Evolutionary conservation across 1,139 yeast species (phyloP).

Genomic region (Debaryomyces sp.): DNA sequence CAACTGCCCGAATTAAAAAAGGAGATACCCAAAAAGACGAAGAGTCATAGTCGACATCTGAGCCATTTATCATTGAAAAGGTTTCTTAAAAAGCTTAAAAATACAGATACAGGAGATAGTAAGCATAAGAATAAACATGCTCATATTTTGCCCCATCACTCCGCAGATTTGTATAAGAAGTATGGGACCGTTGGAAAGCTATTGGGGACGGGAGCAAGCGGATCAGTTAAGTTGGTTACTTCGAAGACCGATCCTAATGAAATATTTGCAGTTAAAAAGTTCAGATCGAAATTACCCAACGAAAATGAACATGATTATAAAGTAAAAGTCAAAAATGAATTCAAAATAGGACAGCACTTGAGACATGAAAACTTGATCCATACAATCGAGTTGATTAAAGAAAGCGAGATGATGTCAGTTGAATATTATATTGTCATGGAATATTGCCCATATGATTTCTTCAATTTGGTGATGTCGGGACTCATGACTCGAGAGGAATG

Average conservation of each 20-base stretch:
- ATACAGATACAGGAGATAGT: constrained; percentile 15
- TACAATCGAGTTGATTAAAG: constrained; percentile 64
- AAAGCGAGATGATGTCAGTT: constrained; percentile 34
- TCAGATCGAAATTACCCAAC: constrained; percentile 54
- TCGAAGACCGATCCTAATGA: constrained; percentile 46
- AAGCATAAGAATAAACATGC: constrained; percentile 1
- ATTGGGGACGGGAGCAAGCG: constrained; percentile 78
- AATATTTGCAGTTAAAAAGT: constrained; percentile 70
- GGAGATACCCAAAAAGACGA: not conserved
- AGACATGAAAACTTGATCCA: constrained; percentile 65
- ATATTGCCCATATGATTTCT: constrained; percentile 73
- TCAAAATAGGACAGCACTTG: constrained; percentile 61
- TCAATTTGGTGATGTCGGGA: constrained; percentile 77
- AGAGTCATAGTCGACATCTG: constrained; percentile 6
- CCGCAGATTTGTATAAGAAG: constrained; percentile 37
- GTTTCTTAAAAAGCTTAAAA: constrained; percentile 42
- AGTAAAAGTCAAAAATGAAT: constrained; percentile 67
- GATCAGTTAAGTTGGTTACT: constrained; percentile 65
- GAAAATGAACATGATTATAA: constrained; percentile 61
- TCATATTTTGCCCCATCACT: constrained; percentile 9
- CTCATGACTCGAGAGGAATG: constrained; percentile 60
- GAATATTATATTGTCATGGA: constrained; percentile 72
- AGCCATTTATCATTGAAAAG: constrained; percentile 40
- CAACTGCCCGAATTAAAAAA: not conserved
- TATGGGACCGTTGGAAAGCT: constrained; percentile 62